phyloP scores from a whole-genome alignment of 805 yeast genomes.

The Candida nemodendra region DNA sequence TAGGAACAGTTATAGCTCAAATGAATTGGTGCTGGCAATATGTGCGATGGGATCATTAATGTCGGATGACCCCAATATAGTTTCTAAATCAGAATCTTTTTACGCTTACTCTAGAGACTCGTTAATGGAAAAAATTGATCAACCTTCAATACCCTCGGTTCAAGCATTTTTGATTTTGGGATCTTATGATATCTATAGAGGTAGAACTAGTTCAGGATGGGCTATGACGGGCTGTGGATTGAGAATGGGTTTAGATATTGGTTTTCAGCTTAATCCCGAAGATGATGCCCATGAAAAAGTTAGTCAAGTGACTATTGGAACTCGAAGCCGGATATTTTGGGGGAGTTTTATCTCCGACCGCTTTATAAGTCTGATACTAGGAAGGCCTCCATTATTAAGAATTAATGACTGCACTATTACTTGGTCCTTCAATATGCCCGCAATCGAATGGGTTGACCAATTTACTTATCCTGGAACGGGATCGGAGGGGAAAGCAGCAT shows the following conservation, averaged over 20 bases:
- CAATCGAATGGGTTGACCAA: constrained; percentile 61
- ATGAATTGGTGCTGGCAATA: constrained; percentile 51
- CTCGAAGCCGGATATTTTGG: constrained; percentile 63
- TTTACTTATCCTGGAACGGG: constrained; percentile 39
- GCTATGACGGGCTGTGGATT: constrained; percentile 61
- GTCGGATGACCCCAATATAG: constrained; percentile 42
- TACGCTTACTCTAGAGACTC: constrained; percentile 47
- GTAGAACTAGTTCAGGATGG: constrained; percentile 60
- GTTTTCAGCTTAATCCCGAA: constrained; percentile 60
- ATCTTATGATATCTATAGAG: constrained; percentile 60
- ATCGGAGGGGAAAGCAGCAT: constrained; percentile 5
- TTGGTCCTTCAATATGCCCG: constrained; percentile 58
- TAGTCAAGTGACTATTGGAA: constrained; percentile 51
- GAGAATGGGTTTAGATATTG: constrained; percentile 64
- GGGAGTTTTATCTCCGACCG: constrained; percentile 66
- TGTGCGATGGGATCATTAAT: constrained; percentile 59
- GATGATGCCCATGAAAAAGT: constrained; percentile 39
- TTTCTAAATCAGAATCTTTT: constrained; percentile 40
- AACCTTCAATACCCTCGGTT: constrained; percentile 50
- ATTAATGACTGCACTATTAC: constrained; percentile 59
- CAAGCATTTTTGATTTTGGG: constrained; percentile 60
- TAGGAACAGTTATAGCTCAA: constrained; percentile 53
- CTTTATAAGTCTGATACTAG: constrained; percentile 56
- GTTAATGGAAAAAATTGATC: constrained; percentile 41
- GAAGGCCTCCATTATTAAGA: constrained; percentile 56